Base-by-base conservation (phyloP, 208 protist species). In the Trypanosoma conorhini region DNA sequence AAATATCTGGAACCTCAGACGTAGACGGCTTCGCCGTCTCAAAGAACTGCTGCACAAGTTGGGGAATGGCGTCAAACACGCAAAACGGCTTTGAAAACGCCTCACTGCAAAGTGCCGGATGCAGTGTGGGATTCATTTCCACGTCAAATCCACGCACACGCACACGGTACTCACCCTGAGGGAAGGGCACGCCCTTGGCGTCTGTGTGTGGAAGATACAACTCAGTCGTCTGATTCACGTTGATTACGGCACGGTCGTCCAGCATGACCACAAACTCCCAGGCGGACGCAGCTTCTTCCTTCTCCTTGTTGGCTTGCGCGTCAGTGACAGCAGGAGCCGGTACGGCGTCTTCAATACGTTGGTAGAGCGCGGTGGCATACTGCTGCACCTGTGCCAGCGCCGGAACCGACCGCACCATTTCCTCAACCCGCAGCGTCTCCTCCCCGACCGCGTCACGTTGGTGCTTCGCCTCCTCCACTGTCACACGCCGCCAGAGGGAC, bases 201-300 rank as follows among this genome's bases (percentile, higher is more conserved):
- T 85, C 67, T 62, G 48, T 71, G 70, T 83, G 92, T 30, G 91
- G 91, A 51, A 96, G 68, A 72, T 87, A 91, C 33, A 93, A 81
- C 52, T 86, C 82, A 26, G 68, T 50, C 31, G 55, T 62, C 51
- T 88, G 69, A 57, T 83, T 78, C 62, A 75, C 69, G 35, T 76
- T 87, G 22, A 96, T 76, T 28, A 68, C 61, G 10, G 76, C 85
- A 52, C 79, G 76, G 69, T 96, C 91, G 72, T 94, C 79, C 22
- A 96, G 70, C 91, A 94, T 92, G 15, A 88, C 84, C 0, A 79
- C 88, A 73, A 96, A 96, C 51, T 79, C 78, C 89, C 91, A 96
- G 66, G 33, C 40, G 5, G 31, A 46, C 4, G 63, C 62, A 35
- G 63, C 85, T 24, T 80, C 76, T 5, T 58, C 61, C 8, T 65